phyloP scores from a whole-genome alignment of 1,139 yeast species.

The Nakaseomyces glabratus region DNA sequence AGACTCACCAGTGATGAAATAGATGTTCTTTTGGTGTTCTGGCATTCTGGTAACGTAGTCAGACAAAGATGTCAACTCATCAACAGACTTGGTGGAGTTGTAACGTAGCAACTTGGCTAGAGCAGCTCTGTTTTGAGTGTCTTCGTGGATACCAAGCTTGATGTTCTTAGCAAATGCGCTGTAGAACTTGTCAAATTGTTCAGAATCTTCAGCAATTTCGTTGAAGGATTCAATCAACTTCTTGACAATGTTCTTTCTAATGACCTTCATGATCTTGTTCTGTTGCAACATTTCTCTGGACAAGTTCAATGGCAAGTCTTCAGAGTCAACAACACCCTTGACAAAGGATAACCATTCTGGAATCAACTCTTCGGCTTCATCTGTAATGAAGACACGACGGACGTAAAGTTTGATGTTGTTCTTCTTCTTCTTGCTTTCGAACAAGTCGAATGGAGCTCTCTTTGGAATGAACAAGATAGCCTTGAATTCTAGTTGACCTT shows the following conservation, averaged over 20 bases:
- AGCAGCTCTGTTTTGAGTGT: constrained; percentile 91
- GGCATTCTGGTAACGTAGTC: constrained; percentile 99
- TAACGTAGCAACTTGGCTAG: constrained; percentile 94
- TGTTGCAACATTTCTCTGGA: constrained; percentile 99
- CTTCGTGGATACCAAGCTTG: constrained; percentile 99
- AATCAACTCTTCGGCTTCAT: constrained; percentile 97
- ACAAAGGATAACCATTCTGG: constrained; percentile 99
- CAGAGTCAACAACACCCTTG: constrained; percentile 99
- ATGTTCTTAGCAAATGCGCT: constrained; percentile 96
- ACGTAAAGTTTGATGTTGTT: constrained; percentile 97
- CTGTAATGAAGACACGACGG: constrained; percentile 99
- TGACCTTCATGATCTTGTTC: constrained; percentile 98
- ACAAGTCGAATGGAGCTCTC: constrained; percentile 98
- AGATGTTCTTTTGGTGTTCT: constrained; percentile 98
- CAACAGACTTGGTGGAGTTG: constrained; percentile 92
- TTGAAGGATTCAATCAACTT: constrained; percentile 97
- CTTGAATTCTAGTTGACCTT: constrained; percentile 99
- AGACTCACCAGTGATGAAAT: constrained; percentile 98
- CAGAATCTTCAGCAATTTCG: constrained; percentile 98
- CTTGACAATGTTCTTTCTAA: constrained; percentile 98
- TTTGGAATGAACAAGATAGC: constrained; percentile 96
- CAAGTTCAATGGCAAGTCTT: constrained; percentile 98
- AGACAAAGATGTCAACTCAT: constrained; percentile 86
- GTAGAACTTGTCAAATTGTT: constrained; percentile 98
- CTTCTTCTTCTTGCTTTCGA: constrained; percentile 98